Conservation (phyloP, 805 yeast genomes). For the Wickerhamomyces chambardii region DNA sequence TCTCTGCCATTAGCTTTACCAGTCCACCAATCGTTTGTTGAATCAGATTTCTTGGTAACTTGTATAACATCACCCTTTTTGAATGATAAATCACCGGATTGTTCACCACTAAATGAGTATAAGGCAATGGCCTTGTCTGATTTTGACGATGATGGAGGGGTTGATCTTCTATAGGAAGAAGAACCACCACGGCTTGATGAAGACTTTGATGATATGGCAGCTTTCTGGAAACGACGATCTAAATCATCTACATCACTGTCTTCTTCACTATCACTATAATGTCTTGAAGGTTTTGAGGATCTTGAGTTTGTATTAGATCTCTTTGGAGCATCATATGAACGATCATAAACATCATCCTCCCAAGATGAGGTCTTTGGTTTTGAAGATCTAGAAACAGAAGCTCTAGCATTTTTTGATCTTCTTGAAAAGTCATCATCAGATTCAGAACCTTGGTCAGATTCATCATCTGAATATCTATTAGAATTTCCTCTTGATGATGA, state of each 20-base stretch:
- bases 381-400: conserved; percentile 7
- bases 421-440: conserved; percentile 23
- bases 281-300: too few species aligned
- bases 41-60: conserved; percentile 75
- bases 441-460: conserved; percentile 5
- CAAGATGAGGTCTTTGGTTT: conserved; percentile 36
- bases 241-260: conserved; percentile 25
- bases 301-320: conserved; percentile 4
- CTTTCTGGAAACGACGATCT: conserved; percentile 25
- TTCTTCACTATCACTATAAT: conserved; percentile 14
- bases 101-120: conserved; percentile 85
- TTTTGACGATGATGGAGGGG: conserved; percentile 22
- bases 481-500: conserved; percentile 9
- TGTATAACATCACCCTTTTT: conserved; percentile 91
- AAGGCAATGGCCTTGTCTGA: conserved; percentile 85
- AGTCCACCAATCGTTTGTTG: conserved; percentile 98
- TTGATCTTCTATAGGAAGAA: too few species aligned
- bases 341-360: conserved; percentile 86
- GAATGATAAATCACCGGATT: conserved; percentile 87
- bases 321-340: conserved; percentile 21
- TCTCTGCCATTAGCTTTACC: conserved; percentile 77
- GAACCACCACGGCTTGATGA: too few species aligned
- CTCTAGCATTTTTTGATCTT: conserved; percentile 18
- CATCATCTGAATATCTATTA: conserved; percentile 17
- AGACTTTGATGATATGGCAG: conserved; percentile 25